Conservation (phyloP, 331 rosid species). For the Malus hybrid region DNA sequence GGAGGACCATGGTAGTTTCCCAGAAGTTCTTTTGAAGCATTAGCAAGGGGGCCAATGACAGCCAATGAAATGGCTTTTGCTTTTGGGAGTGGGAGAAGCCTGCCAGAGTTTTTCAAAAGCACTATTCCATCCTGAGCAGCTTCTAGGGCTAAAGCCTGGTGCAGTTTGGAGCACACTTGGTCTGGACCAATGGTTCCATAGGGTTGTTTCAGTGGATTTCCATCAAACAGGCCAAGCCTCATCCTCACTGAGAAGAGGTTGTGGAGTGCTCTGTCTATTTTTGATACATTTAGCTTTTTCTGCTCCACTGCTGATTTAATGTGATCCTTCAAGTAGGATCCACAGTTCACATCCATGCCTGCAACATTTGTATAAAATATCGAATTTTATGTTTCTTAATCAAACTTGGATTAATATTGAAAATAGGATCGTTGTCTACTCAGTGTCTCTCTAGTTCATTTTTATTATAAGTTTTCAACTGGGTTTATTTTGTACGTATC, state of each 20-base stretch:
- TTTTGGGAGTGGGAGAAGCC: conserved; percentile 63
- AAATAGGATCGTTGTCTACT: too few species aligned
- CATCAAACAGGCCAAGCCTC: conserved; percentile 72
- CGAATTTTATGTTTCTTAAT: neutral
- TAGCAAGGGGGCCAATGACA: conserved; percentile 73
- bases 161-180: conserved; percentile 55
- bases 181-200: conserved; percentile 56
- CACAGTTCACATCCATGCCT: conserved; percentile 91
- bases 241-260: conserved; percentile 69
- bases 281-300: conserved; percentile 29
- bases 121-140: conserved; percentile 86
- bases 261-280: conserved; percentile 70
- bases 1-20: conserved; percentile 82
- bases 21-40: conserved; percentile 31
- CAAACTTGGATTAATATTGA: neutral
- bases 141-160: conserved; percentile 60
- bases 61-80: conserved; percentile 47
- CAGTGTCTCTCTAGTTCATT: too few species aligned
- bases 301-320: conserved; percentile 46
- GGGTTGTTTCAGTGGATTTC: conserved; percentile 51
- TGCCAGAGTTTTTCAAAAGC: conserved; percentile 53
- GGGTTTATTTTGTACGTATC: too few species aligned
- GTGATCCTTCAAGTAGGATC: conserved; percentile 41
- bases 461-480: too few species aligned
- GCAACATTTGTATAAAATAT: neutral